Evolutionary conservation across 2,329 filamentous ascomycete genomes (phyloP).

Genomic region (Fusarium devonianum): DNA sequence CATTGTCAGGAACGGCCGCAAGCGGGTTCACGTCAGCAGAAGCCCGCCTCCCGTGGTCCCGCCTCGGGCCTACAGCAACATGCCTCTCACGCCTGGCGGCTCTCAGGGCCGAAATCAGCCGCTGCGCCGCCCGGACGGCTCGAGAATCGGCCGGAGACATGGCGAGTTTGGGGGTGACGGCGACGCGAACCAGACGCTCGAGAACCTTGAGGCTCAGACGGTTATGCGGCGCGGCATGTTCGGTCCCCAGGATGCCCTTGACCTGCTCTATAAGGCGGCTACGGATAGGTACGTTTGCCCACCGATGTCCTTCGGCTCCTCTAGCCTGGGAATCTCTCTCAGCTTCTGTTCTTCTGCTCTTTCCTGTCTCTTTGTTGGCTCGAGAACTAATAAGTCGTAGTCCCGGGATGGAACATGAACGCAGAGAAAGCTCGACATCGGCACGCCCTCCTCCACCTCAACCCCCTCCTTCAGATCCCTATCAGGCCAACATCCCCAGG

Average conservation of each 20-base stretch:
- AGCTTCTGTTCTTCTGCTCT: not conserved
- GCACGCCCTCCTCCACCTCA: constrained; percentile 25
- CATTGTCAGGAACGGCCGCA: constrained; percentile 75
- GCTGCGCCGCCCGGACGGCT: constrained; percentile 65
- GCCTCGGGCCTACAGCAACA: constrained; percentile 56
- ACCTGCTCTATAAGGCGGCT: constrained; percentile 88
- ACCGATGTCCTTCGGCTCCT: constrained; percentile 15
- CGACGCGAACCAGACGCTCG: constrained; percentile 67
- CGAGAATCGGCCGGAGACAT: constrained; percentile 37
- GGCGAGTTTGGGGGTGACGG: constrained; percentile 53
- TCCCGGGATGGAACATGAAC: constrained; percentile 36
- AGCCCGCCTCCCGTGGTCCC: constrained; percentile 55
- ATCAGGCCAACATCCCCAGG: constrained; percentile 30
- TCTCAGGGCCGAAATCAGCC: constrained; percentile 72
- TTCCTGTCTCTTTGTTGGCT: constrained; percentile 1
- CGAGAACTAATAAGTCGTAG: constrained; percentile 24
- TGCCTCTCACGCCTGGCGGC: constrained; percentile 70
- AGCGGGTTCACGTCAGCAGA: constrained; percentile 63
- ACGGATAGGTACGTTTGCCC: constrained; percentile 61
- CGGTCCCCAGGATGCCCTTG: constrained; percentile 90
- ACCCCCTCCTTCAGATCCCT: constrained; percentile 26
- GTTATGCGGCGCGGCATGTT: constrained; percentile 79
- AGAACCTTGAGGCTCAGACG: constrained; percentile 69
- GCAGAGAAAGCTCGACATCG: constrained; percentile 32
- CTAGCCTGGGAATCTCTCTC: not conserved